Conservation (phyloP, 2,329 filamentous ascomycete genomes). For the Colletotrichum sp. region DNA sequence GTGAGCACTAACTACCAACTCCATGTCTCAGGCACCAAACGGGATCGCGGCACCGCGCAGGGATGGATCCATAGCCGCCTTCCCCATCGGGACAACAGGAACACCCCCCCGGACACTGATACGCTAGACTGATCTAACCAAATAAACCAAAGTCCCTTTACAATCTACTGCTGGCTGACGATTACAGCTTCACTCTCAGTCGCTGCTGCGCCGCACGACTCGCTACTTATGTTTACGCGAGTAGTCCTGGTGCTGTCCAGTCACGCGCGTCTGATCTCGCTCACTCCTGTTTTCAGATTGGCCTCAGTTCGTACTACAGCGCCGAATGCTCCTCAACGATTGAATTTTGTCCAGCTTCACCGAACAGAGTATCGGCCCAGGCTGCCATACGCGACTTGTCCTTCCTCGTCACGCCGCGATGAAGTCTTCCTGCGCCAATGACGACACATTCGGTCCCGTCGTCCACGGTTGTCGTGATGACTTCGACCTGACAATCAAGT, state of each 20-base stretch:
- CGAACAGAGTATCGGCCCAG: not conserved
- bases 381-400: not conserved
- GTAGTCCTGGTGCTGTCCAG: not conserved
- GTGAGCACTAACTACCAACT: not conserved
- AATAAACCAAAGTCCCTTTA: not conserved
- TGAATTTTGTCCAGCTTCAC: not conserved
- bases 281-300: not conserved
- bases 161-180: not conserved
- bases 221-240: not conserved
- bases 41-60: not conserved
- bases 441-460: conserved; percentile 45
- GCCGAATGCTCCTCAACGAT: not conserved
- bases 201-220: not conserved
- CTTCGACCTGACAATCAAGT: conserved; percentile 56
- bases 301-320: not conserved
- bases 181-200: not conserved
- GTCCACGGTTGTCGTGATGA: conserved; percentile 51
- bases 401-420: not conserved
- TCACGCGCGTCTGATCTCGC: not conserved
- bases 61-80: not conserved
- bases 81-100: not conserved
- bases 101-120: not conserved
- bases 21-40: not conserved
- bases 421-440: conserved; percentile 27
- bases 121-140: not conserved